phyloP scores from a whole-genome alignment of 2,329 filamentous ascomycete species.

The Botrytis cinerea region DNA sequence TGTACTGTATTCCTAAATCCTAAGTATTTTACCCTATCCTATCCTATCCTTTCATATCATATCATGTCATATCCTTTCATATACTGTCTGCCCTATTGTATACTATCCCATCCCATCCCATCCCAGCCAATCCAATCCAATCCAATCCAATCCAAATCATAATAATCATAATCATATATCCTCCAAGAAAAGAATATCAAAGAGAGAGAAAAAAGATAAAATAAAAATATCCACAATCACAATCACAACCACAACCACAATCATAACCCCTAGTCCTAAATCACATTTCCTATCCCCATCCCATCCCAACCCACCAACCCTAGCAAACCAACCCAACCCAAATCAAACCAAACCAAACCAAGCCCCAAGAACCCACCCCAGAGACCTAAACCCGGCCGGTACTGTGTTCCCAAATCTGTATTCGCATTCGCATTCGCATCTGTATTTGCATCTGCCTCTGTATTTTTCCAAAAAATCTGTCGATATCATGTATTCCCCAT shows the following conservation, averaged over 20 bases:
- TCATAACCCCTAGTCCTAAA: too few relatives aligned
- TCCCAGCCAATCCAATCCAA: background rate
- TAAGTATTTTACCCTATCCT: background rate
- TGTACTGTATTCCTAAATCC: slow-evolving; percentile 1
- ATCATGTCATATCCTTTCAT: too few relatives aligned
- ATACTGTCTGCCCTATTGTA: background rate
- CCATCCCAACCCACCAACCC: background rate
- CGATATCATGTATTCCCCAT: background rate
- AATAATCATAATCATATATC: background rate
- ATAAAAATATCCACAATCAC: background rate
- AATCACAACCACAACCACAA: too few relatives aligned
- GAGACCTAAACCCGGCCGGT: background rate
- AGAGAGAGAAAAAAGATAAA: too few relatives aligned
- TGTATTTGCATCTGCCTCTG: background rate
- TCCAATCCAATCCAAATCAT: background rate
- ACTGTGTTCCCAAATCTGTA: slow-evolving; percentile 14
- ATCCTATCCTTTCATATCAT: background rate
- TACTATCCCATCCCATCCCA: background rate
- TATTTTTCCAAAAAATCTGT: background rate
- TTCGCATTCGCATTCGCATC: background rate
- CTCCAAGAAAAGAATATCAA: background rate
- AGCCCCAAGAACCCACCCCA: background rate
- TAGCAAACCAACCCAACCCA: background rate
- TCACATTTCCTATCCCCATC: background rate
- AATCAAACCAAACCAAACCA: background rate